Evolutionary conservation across 371 early-diverging fungal species (phyloP), one percentile per base, ranked within the genome.

Genomic region (Chytridium lagenaria): DNA sequence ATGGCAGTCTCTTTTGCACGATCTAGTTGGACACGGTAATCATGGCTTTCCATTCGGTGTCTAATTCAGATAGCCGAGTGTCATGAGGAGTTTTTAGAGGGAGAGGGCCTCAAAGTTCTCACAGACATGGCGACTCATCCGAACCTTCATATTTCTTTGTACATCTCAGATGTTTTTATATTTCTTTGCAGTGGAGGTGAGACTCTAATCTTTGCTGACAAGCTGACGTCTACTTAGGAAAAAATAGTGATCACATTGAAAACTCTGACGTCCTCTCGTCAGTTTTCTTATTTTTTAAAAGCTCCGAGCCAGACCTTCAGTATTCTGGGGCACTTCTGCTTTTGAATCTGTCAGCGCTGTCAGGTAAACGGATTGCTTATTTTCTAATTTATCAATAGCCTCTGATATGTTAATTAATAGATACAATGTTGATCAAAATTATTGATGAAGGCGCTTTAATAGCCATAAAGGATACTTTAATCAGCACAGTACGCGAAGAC

Each of bases 141-240:
- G 5, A 73, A 30, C 50, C 26, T 72, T 3, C 84, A 81, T 59
- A 31, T 82, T 5, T 73, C 75, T 15, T 70, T 86, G 50, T 84
- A 85, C 67, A 77, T 85, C 16, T 80, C 83, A 19, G 85, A 86
- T 65, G 80, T 84, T 22, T 71, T 84, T 34, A 76, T 84, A 15
- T 80, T 76, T 64, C 71, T 85, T 15, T 82, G 80, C 67, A 70
- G 78, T 49, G 50, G 69, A 40, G 77, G 80, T 78, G 36, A 19
- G 15, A 15, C 28, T 28, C n/a, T 28, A 71, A 61, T 66, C 51
- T 40, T 44, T 50, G 19, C 57, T 38, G 44, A 23, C 12, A 19
- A 22, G 15, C 37, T 70, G 33, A 44, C 31, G 19, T 33, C n/a
- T 36, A 26, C 3, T 30, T 19, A 78, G 74, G 70, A 0, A 7